phyloP scores from a whole-genome alignment of 352 stramenopile species.

The Phytophthora kernoviae region DNA sequence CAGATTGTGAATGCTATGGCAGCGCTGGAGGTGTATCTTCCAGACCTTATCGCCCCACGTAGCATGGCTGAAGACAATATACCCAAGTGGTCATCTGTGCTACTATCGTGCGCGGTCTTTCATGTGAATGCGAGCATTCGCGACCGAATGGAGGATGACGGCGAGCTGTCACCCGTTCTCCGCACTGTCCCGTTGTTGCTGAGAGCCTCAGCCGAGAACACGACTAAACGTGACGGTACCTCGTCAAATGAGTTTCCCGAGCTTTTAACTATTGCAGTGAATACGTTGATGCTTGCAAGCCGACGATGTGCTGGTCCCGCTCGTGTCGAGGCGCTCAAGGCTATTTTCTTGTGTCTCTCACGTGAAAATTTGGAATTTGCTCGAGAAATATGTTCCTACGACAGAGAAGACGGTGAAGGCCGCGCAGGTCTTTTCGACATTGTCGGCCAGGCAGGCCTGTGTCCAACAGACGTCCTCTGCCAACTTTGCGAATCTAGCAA shows the following conservation, averaged over 20 bases:
- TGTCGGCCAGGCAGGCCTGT: slow-evolving; percentile 43
- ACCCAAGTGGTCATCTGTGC: slow-evolving; percentile 30
- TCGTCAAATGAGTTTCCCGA: slow-evolving; percentile 26
- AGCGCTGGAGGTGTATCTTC: slow-evolving; percentile 34
- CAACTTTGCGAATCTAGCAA: slow-evolving; percentile 50
- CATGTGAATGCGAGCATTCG: slow-evolving; percentile 49
- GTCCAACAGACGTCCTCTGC: slow-evolving; percentile 43
- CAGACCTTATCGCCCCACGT: slow-evolving; percentile 19
- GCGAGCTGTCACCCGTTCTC: slow-evolving; percentile 45
- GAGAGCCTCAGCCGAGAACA: slow-evolving; percentile 17
- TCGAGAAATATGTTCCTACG: slow-evolving; percentile 18
- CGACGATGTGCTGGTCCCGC: slow-evolving; percentile 35
- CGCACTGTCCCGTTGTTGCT: slow-evolving; percentile 43
- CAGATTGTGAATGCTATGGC: slow-evolving; percentile 55
- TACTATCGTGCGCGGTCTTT: slow-evolving; percentile 48
- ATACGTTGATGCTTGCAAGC: slow-evolving; percentile 43
- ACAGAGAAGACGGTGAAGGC: slow-evolving; percentile 9
- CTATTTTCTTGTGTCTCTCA: slow-evolving; percentile 48
- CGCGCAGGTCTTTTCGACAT: slow-evolving; percentile 25
- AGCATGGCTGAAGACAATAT: slow-evolving; percentile 13
- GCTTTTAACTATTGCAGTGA: slow-evolving; percentile 36
- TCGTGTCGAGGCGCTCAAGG: slow-evolving; percentile 46
- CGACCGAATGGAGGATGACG: slow-evolving; percentile 44
- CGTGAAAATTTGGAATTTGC: slow-evolving; percentile 39
- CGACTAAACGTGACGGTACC: slow-evolving; percentile 4